Evolutionary conservation across 1,284 basidiomycete species (phyloP), one percentile per base, ranked within the genome.

Genomic region (Phenoliferia sp.): DNA sequence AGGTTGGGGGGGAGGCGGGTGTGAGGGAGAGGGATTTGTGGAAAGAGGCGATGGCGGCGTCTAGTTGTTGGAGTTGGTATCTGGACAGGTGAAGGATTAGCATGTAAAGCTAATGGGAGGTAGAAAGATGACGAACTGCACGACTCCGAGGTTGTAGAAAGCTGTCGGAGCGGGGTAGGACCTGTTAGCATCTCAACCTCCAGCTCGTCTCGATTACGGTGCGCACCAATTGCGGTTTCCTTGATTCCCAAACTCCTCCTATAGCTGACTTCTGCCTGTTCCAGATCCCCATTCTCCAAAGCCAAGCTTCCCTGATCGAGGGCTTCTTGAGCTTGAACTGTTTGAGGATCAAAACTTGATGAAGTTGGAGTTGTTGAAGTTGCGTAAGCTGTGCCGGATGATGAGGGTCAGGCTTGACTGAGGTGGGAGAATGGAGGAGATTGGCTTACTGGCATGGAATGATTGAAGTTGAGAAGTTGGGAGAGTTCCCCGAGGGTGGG

Each of bases 61-160:
- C 34, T 50, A 73, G 68, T 44, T 64, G 28, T 9, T 63, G 64
- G 22, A 65, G 67, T 31, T 68, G 67, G 62, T 71, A 73, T 34
- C 71, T 72, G 62, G 1, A n/a, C 16, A 33, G 39, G 10, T 32
- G 12, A n/a, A 17, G 10, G 22, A 34, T 35, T 26, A 54, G 50
- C n/a, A n/a, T 22, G 22, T 7, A 2, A 19, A 4, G 22, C 1
- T 59, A 1, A 15, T 19, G 35, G 39, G 1, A 0, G 7, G 10
- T 3, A 54, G 12, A 5, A 22, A 19, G 10, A 52, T 22, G n/a
- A 44, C 69, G 36, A 12, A 70, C 71, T 71, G 66, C 19, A 73
- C 72, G 68, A 73, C 72, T 5, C 72, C 72, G 64, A 73, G 67
- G 59, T 73, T 73, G 70, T 73, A 73, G 62, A 71, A 61, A 9